Evolutionary conservation across 805 yeast species (phyloP).

Genomic region (Ogataea sp.): DNA sequence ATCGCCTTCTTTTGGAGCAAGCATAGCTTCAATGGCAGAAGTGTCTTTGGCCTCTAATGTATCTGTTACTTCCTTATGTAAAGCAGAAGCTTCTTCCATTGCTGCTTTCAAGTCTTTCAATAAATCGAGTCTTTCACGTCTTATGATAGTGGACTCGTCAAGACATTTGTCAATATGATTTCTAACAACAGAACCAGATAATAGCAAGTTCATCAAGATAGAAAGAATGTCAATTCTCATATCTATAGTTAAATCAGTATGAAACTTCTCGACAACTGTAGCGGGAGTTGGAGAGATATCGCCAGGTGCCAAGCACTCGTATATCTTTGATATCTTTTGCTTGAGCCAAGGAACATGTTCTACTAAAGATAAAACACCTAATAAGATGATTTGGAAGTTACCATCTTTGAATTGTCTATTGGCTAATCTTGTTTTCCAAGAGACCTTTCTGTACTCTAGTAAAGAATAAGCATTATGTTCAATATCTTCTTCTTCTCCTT

Average conservation of each 20-base stretch:
- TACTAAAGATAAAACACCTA: slow-evolving; percentile 62
- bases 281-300: slow-evolving; percentile 39
- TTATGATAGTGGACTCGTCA: slow-evolving; percentile 51
- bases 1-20: slow-evolving; percentile 2
- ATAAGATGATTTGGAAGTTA: slow-evolving; percentile 70
- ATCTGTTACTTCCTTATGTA: slow-evolving; percentile 33
- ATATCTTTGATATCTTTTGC: slow-evolving; percentile 40
- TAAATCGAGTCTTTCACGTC: slow-evolving; percentile 61
- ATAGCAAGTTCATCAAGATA: slow-evolving; percentile 55
- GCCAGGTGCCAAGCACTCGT: slow-evolving; percentile 50
- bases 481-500: slow-evolving; percentile 25
- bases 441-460: slow-evolving; percentile 47
- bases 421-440: slow-evolving; percentile 75
- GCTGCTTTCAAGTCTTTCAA: slow-evolving; percentile 50
- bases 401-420: slow-evolving; percentile 76
- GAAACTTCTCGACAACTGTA: slow-evolving; percentile 48
- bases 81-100: slow-evolving; percentile 41
- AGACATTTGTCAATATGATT: slow-evolving; percentile 57
- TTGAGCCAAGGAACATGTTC: slow-evolving; percentile 50
- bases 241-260: slow-evolving; percentile 38
- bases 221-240: slow-evolving; percentile 51
- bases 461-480: slow-evolving; percentile 36
- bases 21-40: slow-evolving; percentile 11
- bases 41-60: slow-evolving; percentile 20
- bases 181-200: slow-evolving; percentile 52